Conservation (phyloP, 2,329 filamentous ascomycete species). For the Pseudogymnoascus sp. region DNA sequence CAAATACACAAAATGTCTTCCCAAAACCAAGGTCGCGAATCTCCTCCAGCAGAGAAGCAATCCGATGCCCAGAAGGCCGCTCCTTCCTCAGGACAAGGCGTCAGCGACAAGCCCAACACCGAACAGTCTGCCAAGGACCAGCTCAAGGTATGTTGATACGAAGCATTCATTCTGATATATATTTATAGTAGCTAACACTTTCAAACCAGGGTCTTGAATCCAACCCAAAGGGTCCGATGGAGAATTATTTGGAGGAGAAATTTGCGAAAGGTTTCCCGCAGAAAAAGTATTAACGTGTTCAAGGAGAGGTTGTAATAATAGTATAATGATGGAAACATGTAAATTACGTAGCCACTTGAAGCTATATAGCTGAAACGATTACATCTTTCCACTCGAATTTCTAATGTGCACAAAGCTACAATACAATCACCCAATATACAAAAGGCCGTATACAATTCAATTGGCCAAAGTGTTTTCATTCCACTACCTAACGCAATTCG, state of each 20-base stretch:
- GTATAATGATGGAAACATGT: no score
- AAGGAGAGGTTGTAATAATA: neutral
- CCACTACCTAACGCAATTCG: neutral
- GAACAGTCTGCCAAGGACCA: constrained; percentile 47
- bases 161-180: neutral
- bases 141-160: constrained; percentile 38
- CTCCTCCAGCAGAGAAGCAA: constrained; percentile 66
- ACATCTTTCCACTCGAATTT: no score
- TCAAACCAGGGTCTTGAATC: constrained; percentile 45
- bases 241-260: constrained; percentile 54
- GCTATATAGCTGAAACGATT: no score
- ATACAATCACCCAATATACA: neutral
- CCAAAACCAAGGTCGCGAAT: constrained; percentile 68
- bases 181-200: neutral
- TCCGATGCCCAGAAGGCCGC: constrained; percentile 50
- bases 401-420: neutral
- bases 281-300: neutral
- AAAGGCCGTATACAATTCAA: neutral
- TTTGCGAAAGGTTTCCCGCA: constrained; percentile 21
- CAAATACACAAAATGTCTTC: constrained; percentile 23
- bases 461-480: constrained; percentile 6
- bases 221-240: constrained; percentile 61
- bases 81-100: constrained; percentile 52
- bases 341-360: no score
- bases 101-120: constrained; percentile 45